Percentiles rank a stretch among this genome's conserved stretches.
Conservation (phyloP, 1,139 yeast species). For the Saccharomyces hybrid region DNA sequence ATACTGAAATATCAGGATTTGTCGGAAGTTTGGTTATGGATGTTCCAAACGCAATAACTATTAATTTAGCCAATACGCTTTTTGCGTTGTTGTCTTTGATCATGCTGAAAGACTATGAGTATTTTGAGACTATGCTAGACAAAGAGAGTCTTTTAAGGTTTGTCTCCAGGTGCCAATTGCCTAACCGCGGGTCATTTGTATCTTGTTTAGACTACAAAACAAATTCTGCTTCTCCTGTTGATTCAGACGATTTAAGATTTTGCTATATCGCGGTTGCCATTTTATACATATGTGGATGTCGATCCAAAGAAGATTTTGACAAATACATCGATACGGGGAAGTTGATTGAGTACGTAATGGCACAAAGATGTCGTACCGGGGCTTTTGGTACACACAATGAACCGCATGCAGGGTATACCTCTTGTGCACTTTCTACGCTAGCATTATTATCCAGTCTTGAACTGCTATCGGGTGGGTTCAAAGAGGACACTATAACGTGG, state of each 20-base stretch:
- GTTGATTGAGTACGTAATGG: neutral
- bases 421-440: constrained; percentile 71
- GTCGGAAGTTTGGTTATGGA: constrained; percentile 17
- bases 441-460: constrained; percentile 35
- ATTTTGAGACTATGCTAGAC: constrained; percentile 10
- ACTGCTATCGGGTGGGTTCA: constrained; percentile 14
- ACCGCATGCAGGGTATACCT: constrained; percentile 82
- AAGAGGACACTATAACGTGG: constrained; percentile 44
- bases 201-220: constrained; percentile 41
- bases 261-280: constrained; percentile 69
- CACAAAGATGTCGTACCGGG: constrained; percentile 39
- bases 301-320: constrained; percentile 15
- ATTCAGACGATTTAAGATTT: constrained; percentile 65
- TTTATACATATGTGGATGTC: constrained; percentile 41
- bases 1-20: constrained; percentile 22
- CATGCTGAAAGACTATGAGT: constrained; percentile 15
- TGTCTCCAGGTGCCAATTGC: constrained; percentile 21
- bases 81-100: constrained; percentile 21
- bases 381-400: constrained; percentile 61
- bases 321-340: constrained; percentile 39
- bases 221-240: constrained; percentile 36
- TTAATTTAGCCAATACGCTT: constrained; percentile 28
- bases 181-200: constrained; percentile 44
- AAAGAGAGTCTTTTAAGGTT: constrained; percentile 13
- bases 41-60: constrained; percentile 12